Conservation (phyloP, 495 filamentous ascomycete genomes). For the Annulohypoxylon bovei region DNA sequence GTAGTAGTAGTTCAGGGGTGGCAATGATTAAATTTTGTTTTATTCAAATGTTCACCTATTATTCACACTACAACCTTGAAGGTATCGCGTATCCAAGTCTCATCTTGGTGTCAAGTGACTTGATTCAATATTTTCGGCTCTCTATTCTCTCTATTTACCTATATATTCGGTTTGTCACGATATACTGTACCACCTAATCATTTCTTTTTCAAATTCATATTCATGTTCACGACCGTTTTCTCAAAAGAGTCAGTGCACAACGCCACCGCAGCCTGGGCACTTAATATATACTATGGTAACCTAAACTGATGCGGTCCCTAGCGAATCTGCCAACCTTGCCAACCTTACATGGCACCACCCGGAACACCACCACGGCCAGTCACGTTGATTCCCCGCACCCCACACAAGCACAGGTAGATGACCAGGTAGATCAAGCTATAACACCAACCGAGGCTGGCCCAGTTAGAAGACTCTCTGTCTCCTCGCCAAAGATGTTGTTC, state of each 20-base stretch:
- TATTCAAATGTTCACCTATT: slow-evolving; percentile 8
- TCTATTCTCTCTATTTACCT: not conserved
- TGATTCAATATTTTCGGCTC: slow-evolving; percentile 7
- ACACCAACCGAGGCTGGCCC: slow-evolving; percentile 22
- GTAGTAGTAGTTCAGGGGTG: slow-evolving; percentile 17
- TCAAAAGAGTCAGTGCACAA: slow-evolving; percentile 7
- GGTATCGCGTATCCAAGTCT: not conserved
- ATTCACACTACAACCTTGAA: not conserved
- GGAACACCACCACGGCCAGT: slow-evolving; percentile 39
- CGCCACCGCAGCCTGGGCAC: slow-evolving; percentile 21
- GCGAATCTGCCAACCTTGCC: slow-evolving; percentile 34
- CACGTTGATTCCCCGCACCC: slow-evolving; percentile 44
- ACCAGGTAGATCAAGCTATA: slow-evolving; percentile 40
- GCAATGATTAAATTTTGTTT: slow-evolving; percentile 16
- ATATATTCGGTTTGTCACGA: not conserved
- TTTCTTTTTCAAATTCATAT: slow-evolving; percentile 13
- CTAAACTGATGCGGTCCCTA: slow-evolving; percentile 36
- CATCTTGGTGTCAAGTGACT: slow-evolving; percentile 19
- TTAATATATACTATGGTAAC: slow-evolving; percentile 17
- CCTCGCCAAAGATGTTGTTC: slow-evolving; percentile 48
- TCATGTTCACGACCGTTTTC: slow-evolving; percentile 1
- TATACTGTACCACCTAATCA: not conserved
- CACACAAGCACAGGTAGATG: slow-evolving; percentile 31
- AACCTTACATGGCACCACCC: slow-evolving; percentile 46
- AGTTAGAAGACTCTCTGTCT: slow-evolving; percentile 34